Evolutionary conservation across 2,329 filamentous ascomycete genomes (phyloP).

Genomic region (Epicoccum sorghinum): DNA sequence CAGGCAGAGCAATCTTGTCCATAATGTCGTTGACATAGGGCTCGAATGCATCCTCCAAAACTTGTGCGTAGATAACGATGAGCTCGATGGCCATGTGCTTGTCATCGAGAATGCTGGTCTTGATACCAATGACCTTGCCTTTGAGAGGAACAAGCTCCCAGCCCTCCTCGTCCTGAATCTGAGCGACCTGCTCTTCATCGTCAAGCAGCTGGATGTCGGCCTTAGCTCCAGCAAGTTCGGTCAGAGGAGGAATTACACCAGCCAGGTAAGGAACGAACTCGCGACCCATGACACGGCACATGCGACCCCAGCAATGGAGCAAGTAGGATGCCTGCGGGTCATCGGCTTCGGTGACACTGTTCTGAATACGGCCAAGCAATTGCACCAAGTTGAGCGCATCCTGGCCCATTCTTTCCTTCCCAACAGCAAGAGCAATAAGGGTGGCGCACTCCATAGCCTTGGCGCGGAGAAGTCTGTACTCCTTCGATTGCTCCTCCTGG

Average conservation of each 20-base stretch:
- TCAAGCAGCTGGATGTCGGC: constrained; percentile 96
- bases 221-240: constrained; percentile 91
- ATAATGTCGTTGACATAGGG: constrained; percentile 91
- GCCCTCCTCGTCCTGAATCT: constrained; percentile 91
- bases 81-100: constrained; percentile 99
- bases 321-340: constrained; percentile 97
- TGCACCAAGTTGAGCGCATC: constrained; percentile 89
- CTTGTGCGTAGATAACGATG: constrained; percentile 94
- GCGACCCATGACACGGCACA: constrained; percentile 90
- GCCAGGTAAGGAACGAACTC: constrained; percentile 93
- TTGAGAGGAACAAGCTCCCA: constrained; percentile 98
- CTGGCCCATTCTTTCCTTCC: constrained; percentile 85
- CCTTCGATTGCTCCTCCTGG: constrained; percentile 88
- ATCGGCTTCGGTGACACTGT: constrained; percentile 80
- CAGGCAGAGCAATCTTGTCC: constrained; percentile 93
- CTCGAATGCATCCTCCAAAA: constrained; percentile 90
- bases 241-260: constrained; percentile 90
- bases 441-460: constrained; percentile 99
- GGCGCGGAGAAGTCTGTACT: constrained; percentile 86
- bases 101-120: constrained; percentile 94
- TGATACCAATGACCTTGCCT: constrained; percentile 97
- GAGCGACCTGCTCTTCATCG: constrained; percentile 90
- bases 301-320: constrained; percentile 98
- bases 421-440: constrained; percentile 91
- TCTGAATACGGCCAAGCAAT: constrained; percentile 84